A percentile compares a stretch with the other conserved stretches of the same genome.
phyloP scores from a whole-genome alignment of 1,284 basidiomycete genomes.

The Moesziomyces globuligerus region DNA sequence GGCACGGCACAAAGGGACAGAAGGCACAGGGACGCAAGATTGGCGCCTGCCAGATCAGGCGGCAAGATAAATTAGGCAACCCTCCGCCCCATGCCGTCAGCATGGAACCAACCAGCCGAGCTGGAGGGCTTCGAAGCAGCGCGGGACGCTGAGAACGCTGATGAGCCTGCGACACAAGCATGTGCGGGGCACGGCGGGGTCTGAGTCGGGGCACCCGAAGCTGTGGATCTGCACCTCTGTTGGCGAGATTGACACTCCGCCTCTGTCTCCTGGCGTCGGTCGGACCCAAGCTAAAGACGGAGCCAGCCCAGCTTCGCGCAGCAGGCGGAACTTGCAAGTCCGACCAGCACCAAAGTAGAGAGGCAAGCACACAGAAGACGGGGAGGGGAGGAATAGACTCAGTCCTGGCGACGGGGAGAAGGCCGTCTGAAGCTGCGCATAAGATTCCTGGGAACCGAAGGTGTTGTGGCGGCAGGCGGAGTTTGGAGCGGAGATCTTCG shows the following conservation, averaged over 20 bases:
- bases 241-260: slow-evolving; percentile 5
- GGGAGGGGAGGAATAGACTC: neutral
- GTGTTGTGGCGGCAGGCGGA: slow-evolving; percentile 27
- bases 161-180: slow-evolving; percentile 3
- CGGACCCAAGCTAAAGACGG: neutral
- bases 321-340: neutral
- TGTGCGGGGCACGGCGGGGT: neutral
- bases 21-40: too few species aligned
- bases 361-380: neutral
- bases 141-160: neutral
- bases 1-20: slow-evolving; percentile 11
- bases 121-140: neutral
- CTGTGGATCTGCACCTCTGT: neutral
- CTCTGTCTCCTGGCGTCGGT: slow-evolving; percentile 12
- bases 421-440: slow-evolving; percentile 7
- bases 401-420: neutral
- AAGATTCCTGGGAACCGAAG: slow-evolving; percentile 18
- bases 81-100: neutral
- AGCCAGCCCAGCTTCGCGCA: neutral
- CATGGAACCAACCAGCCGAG: neutral
- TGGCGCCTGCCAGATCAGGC: slow-evolving; percentile 4
- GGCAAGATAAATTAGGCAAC: slow-evolving; percentile 8
- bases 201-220: neutral
- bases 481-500: slow-evolving; percentile 2
- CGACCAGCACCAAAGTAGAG: slow-evolving; percentile 5